Conservation (phyloP, 345 rosid species). For the Gossypium sturtianum region DNA sequence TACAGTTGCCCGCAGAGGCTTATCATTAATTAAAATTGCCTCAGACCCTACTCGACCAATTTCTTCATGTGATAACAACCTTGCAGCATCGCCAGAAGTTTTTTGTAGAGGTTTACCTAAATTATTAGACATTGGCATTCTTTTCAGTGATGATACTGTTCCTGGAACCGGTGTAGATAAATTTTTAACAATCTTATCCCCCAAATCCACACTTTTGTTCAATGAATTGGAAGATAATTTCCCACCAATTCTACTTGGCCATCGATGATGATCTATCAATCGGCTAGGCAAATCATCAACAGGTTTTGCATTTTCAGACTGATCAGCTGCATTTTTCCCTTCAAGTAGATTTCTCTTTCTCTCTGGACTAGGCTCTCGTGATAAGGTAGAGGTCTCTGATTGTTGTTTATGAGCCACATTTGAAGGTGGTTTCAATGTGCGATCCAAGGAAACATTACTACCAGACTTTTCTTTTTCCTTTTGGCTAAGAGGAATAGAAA, state of each 20-base stretch:
- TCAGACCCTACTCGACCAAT: slow-evolving; percentile 36
- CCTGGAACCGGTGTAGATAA: slow-evolving; percentile 33
- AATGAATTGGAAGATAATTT: slow-evolving; percentile 45
- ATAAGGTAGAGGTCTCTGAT: slow-evolving; percentile 40
- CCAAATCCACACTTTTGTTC: slow-evolving; percentile 54
- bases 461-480: slow-evolving; percentile 85
- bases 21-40: slow-evolving; percentile 44
- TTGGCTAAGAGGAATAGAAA: slow-evolving; percentile 75
- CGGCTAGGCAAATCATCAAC: slow-evolving; percentile 57
- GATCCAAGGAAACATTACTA: slow-evolving; percentile 48
- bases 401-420: slow-evolving; percentile 74
- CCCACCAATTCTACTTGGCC: slow-evolving; percentile 83
- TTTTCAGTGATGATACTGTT: slow-evolving; percentile 44
- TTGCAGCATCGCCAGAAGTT: slow-evolving; percentile 48
- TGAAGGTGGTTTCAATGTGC: slow-evolving; percentile 78
- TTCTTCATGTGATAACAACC: slow-evolving; percentile 33
- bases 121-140: slow-evolving; percentile 39
- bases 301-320: slow-evolving; percentile 91
- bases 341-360: slow-evolving; percentile 72
- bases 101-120: slow-evolving; percentile 44
- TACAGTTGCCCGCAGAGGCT: slow-evolving; percentile 28
- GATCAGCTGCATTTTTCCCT: slow-evolving; percentile 75
- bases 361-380: slow-evolving; percentile 72
- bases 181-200: slow-evolving; percentile 42
- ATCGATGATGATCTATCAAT: slow-evolving; percentile 83